Base-by-base conservation (phyloP, 1,284 basidiomycete species). In the Ganoderma multipileum region DNA sequence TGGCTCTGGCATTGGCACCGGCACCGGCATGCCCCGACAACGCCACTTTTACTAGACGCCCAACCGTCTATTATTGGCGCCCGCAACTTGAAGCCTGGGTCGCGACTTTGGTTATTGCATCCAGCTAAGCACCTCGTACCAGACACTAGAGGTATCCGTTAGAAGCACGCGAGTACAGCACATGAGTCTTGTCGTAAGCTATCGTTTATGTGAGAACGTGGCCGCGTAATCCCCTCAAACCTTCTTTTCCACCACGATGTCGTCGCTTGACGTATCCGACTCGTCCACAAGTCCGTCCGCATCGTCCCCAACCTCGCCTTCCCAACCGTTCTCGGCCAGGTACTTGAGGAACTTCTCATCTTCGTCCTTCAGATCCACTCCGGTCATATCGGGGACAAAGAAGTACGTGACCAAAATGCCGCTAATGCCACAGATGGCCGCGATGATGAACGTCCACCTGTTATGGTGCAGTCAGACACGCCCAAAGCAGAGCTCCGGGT, bases 361-460 rank as follows among this genome's bases (percentile, higher is more conserved):
- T 75, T 91, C 91, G 7, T 88, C 87, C 1, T 85, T 87, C n/a
- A 93, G 83, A 75, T 93, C 90, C 9, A 87, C 80, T 12, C 87
- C 89, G 52, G 89, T 91, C 86, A 89, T 87, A 72, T 91, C 89
- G 12, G 89, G 89, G 2, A 92, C 85, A 76, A 89, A 92, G 77
- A 91, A 88, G 73, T 87, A 91, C 1, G 91, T 90, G 64, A 91
- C 84, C 33, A 91, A 64, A 63, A 92, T 86, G 33, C 90, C 91
- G 23, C 81, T 80, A 59, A 89, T 79, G 54, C 90, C 90, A 69
- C 87, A 91, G 61, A 90, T 87, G n/a, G 90, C 91, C 65, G 87
- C 86, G 73, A 91, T 86, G 75, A 92, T 92, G 74, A 91, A 91
- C 3, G 89, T 91, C 89, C 85, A 92, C 68, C 87, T 90, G 72